A percentile compares a stretch with the other conserved stretches of the same genome.
These are phyloP conservation scores for Globisporangium perplexum DNA, from an alignment of 352 stramenopile genomes.

Conservation along the genomic window DNA sequence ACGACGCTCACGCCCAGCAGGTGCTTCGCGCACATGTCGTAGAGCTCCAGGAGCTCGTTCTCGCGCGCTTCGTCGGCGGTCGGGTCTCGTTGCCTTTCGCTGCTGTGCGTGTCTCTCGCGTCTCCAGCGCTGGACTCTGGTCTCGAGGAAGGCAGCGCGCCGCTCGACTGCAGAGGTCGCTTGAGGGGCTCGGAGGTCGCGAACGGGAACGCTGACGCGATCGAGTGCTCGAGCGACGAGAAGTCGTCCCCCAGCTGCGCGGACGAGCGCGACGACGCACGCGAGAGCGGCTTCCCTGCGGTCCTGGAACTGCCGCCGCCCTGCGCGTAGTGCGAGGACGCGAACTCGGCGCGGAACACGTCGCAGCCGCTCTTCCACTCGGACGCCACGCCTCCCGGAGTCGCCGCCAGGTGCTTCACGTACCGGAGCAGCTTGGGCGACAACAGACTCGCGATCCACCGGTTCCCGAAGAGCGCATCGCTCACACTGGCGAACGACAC, in stretches of 20 bases:
- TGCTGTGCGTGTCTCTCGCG: background rate
- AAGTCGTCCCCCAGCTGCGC: slow-evolving; percentile 1
- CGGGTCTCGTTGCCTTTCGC: slow-evolving; percentile 6
- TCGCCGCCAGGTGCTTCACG: slow-evolving; percentile 24
- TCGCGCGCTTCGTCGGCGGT: slow-evolving; percentile 31
- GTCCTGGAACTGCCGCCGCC: background rate
- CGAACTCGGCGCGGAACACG: slow-evolving; percentile 56
- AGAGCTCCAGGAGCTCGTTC: slow-evolving; percentile 49
- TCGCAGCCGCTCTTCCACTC: slow-evolving; percentile 45
- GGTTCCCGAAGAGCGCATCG: slow-evolving; percentile 31
- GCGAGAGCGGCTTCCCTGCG: slow-evolving; percentile 6
- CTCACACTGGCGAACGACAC: slow-evolving; percentile 30
- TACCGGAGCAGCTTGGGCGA: slow-evolving; percentile 18
- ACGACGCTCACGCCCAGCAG: slow-evolving; percentile 47
- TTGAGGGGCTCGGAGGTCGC: slow-evolving; percentile 12
- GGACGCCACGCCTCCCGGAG: slow-evolving; percentile 28
- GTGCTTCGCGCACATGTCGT: slow-evolving; percentile 42
- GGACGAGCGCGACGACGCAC: slow-evolving; percentile 10
- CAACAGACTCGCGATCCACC: slow-evolving; percentile 32
- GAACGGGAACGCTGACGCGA: slow-evolving; percentile 19
- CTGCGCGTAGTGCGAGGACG: slow-evolving; percentile 16
- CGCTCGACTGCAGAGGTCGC: background rate
- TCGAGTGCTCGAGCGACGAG: slow-evolving; percentile 3
- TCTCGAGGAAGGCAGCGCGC: background rate
- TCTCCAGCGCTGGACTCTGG: background rate